A percentile compares a stretch with the other conserved stretches of the same genome.
Evolutionary conservation across 2,329 filamentous ascomycete genomes (phyloP).

Genomic region (Penicillium expansum): DNA sequence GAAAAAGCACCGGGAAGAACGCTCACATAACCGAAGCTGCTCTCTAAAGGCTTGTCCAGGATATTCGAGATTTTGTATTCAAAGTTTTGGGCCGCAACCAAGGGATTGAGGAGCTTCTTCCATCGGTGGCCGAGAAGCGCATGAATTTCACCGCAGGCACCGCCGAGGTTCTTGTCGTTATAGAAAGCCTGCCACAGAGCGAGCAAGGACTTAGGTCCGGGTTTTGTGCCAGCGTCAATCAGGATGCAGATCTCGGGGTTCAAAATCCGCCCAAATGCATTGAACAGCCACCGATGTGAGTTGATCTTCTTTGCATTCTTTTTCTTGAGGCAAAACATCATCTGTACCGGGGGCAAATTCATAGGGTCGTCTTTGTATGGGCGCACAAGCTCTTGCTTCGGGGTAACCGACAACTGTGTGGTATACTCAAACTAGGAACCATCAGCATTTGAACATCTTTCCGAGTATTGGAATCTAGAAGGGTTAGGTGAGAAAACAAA

Average conservation of each 20-base stretch:
- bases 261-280: conserved; percentile 87
- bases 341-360: conserved; percentile 88
- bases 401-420: conserved; percentile 90
- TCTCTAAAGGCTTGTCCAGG: conserved; percentile 92
- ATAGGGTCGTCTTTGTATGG: conserved; percentile 75
- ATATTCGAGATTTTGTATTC: conserved; percentile 99
- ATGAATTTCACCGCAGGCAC: conserved; percentile 95
- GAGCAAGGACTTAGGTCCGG: conserved; percentile 81
- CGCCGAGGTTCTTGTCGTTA: conserved; percentile 95
- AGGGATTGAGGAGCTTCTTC: conserved; percentile 83
- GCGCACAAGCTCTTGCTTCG: conserved; percentile 88
- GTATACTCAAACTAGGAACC: conserved; percentile 77
- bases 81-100: conserved; percentile 93
- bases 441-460: conserved; percentile 4
- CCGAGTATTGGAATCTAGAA: not conserved
- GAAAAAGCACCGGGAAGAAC: conserved; percentile 97
- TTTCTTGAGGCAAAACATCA: conserved; percentile 97
- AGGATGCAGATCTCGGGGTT: conserved; percentile 94
- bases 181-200: conserved; percentile 96
- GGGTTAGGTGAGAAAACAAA: conserved; percentile 28
- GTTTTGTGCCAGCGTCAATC: conserved; percentile 92
- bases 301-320: conserved; percentile 99
- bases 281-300: conserved; percentile 96
- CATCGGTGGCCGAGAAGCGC: conserved; percentile 87
- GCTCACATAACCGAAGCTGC: conserved; percentile 91